Base-by-base conservation (phyloP, 129 eudicot species). In the Arctium lappa region DNA sequence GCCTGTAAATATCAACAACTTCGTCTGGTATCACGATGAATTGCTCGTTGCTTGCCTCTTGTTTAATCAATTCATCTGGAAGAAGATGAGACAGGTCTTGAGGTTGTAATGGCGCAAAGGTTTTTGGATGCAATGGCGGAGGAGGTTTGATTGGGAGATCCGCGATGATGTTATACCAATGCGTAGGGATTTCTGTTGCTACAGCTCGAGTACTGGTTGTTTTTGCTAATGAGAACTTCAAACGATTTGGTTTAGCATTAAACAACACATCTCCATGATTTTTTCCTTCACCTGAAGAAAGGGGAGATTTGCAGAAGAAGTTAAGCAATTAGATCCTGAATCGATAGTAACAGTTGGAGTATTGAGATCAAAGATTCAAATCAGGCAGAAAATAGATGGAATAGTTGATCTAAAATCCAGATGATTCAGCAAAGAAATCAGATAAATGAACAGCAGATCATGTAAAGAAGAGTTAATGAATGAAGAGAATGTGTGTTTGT, bases 91-190 rank as follows among this genome's bases (percentile, higher is more conserved):
- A 84, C 65, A 92, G 82, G 79, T 93, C 99, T 85, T 93, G 91
- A 37, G 97, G 97, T 69, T 89, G 89, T 39, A 91, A 86, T 33
- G 97, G 95, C 76, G 90, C 87, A 27, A 84, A 86, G 2, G 99
- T 95, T 80, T 85, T 87, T 3, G 99, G 99, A 79, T 95, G 88
- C 84, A 95, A 79, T 39, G 83, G 84, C 2, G 98, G 99, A 9
- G 99, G 97, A 31, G 99, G 99, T 82, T 93, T 95, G 27, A 91
- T 87, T 0, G 97, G 93, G 75, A 95, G 99, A 74, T 95, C 99
- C 30, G 97, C 90, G 4, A 95, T 83, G 33, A 95, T 76, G 77
- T 95, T 95, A 83, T 95, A 95, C 99, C 99, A 95, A 15, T 90
- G 93, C 6, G 75, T 83, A 83, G 98, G 97, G 37, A 93, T 90